Evolutionary conservation across 2,329 filamentous ascomycete genomes (phyloP).

Genomic region (Cordyceps cicadae): DNA sequence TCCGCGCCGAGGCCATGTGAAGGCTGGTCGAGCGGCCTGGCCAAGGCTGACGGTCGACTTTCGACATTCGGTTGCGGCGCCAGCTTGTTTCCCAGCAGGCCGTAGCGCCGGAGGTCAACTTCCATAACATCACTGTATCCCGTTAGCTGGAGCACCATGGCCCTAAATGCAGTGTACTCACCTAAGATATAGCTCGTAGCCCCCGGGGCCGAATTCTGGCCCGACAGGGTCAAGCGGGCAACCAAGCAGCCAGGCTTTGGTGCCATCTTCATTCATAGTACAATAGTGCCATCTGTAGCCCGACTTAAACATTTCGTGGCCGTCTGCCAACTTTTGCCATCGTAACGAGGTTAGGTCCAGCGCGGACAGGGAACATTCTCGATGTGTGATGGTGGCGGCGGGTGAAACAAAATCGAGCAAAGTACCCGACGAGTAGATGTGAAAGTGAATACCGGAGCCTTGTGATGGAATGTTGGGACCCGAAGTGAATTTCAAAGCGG

Average conservation of each 20-base stretch:
- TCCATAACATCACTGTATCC: slow-evolving; percentile 72
- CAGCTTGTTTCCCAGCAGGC: slow-evolving; percentile 74
- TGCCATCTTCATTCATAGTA: slow-evolving; percentile 88
- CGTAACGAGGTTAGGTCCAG: slow-evolving; percentile 78
- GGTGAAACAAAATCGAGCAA: slow-evolving; percentile 92
- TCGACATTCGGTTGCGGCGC: slow-evolving; percentile 45
- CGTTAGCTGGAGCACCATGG: slow-evolving; percentile 14
- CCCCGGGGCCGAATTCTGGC: slow-evolving; percentile 58
- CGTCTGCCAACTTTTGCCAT: slow-evolving; percentile 93
- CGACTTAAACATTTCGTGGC: slow-evolving; percentile 81
- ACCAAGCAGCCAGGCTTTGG: slow-evolving; percentile 93
- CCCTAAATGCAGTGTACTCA: slow-evolving; percentile 16
- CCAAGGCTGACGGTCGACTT: slow-evolving; percentile 39
- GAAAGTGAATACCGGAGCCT: slow-evolving; percentile 87
- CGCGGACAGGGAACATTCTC: slow-evolving; percentile 84
- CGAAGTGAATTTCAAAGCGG: slow-evolving; percentile 74
- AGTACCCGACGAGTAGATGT: slow-evolving; percentile 86
- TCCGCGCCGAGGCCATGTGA: slow-evolving; percentile 72
- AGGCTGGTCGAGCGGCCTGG: slow-evolving; percentile 42
- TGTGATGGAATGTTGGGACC: slow-evolving; percentile 81
- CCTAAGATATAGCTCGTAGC: slow-evolving; percentile 81
- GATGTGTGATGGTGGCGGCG: slow-evolving; percentile 73
- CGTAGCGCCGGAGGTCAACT: slow-evolving; percentile 85
- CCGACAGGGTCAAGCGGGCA: slow-evolving; percentile 67
- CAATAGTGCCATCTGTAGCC: slow-evolving; percentile 99